Conservation (phyloP, 345 rosid species). For the Moricandia arvensis region DNA sequence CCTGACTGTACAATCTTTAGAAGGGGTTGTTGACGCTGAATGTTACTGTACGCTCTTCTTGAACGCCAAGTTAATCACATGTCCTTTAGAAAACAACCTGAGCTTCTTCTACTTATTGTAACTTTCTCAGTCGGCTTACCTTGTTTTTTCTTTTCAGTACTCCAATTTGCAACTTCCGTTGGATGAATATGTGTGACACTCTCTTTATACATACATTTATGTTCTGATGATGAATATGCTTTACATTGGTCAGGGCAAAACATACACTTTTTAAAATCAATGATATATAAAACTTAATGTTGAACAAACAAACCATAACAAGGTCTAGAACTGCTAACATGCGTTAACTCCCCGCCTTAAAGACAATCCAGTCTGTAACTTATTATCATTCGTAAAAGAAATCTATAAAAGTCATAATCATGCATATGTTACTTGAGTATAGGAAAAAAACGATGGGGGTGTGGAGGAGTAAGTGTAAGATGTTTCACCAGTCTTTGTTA, state of each 20-base stretch:
- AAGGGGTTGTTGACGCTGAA: constrained; percentile 20
- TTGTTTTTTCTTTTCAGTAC: background rate
- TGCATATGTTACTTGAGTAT: background rate
- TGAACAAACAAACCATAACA: no score
- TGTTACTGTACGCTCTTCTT: constrained; percentile 21
- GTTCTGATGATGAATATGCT: background rate
- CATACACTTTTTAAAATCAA: background rate
- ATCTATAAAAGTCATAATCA: constrained; percentile 3
- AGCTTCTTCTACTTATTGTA: constrained; percentile 19
- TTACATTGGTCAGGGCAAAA: background rate
- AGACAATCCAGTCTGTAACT: background rate
- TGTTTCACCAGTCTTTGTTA: background rate
- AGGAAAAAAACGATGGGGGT: background rate
- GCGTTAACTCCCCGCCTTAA: constrained; percentile 5
- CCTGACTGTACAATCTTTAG: constrained; percentile 12
- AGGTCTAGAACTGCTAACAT: background rate
- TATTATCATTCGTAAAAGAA: background rate
- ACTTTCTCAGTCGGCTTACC: background rate
- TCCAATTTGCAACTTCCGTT: background rate
- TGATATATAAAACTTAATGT: background rate
- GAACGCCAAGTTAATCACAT: background rate
- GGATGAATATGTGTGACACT: background rate
- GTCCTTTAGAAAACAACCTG: background rate
- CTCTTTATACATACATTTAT: background rate
- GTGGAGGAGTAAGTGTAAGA: background rate